phyloP scores from a whole-genome alignment of 78 protist species.

The Paulinella micropora region DNA sequence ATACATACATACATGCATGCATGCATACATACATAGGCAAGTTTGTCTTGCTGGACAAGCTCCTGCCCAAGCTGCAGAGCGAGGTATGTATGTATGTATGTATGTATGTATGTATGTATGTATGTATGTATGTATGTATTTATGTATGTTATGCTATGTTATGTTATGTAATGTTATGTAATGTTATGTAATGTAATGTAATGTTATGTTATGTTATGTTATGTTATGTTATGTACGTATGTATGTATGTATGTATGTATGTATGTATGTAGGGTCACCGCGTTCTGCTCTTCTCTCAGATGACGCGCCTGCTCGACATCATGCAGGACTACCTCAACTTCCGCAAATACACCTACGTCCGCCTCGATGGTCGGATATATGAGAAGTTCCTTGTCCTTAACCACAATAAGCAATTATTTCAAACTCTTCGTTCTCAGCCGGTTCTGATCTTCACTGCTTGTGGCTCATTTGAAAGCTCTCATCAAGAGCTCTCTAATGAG shows the following conservation, averaged over 20 bases:
- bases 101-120: neutral
- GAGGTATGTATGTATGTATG: neutral
- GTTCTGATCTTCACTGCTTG: too few relatives aligned
- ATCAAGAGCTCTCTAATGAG: too few relatives aligned
- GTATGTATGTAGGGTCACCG: constrained; percentile 19
- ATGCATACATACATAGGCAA: too few relatives aligned
- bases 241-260: neutral
- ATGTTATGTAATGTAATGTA: too few relatives aligned
- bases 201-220: too few relatives aligned
- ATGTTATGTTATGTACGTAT: too few relatives aligned
- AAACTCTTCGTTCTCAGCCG: too few relatives aligned
- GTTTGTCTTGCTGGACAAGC: constrained; percentile 38
- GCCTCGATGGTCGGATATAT: constrained; percentile 94
- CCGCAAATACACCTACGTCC: constrained; percentile 53
- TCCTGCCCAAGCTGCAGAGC: constrained; percentile 22
- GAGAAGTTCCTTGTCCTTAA: too few relatives aligned
- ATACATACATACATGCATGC: neutral
- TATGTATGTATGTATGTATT: neutral
- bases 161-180: too few relatives aligned
- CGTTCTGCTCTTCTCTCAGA: constrained; percentile 48
- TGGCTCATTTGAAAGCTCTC: too few relatives aligned
- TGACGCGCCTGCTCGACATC: constrained; percentile 90
- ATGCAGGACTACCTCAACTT: constrained; percentile 41
- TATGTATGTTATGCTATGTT: neutral
- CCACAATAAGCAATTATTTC: too few relatives aligned